Evolutionary conservation across 108 stramenopile species (phyloP), one percentile per base, ranked within the genome.

Genomic region (Fragilaria radians): DNA sequence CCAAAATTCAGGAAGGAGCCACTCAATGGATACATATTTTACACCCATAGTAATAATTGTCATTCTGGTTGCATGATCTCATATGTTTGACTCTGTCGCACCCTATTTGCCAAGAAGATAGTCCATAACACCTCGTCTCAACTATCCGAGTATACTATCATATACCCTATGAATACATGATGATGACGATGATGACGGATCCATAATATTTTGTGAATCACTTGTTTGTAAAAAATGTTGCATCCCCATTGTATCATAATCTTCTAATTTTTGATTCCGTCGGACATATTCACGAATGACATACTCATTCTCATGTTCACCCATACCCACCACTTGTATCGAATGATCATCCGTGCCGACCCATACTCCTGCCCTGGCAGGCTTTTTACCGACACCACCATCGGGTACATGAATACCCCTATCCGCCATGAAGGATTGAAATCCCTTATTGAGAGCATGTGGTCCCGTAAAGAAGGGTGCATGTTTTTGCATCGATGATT

Each of bases 401-500:
- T 52, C 59, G 32, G 53, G 63, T 9, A 70, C 52, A 17, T 19
- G 9, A 3, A 62, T 45, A 2, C 65, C 70, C 5, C n/a, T 61
- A 33, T 76, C 70, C 5, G 49, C 53, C 3, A 52, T 52, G 61
- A 76, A 76, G 1, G 24, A 2, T 0, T 42, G 27, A 48, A 63
- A 71, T 0, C 63, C 75, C 31, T 48, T 25, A 32, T 70, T 64
- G 45, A 76, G 46, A 5, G 75, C 69, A 48, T 76, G 69, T 1
- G 75, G 75, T 11, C 75, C 75, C 30, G 75, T 71, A 0, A 48
- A 42, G 5, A 66, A 17, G 30, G 68, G 48, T 2, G 75, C 70
- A 46, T 45, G 36, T 19, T 56, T 49, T 1, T 11, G 36, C 36
- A 42, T 7, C 7, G 14, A 42, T 7, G 11, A 7, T 11, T 48